These are phyloP conservation scores for Caloboletus firmus DNA, from an alignment of 1,284 basidiomycete species.

Conservation along the genomic window DNA sequence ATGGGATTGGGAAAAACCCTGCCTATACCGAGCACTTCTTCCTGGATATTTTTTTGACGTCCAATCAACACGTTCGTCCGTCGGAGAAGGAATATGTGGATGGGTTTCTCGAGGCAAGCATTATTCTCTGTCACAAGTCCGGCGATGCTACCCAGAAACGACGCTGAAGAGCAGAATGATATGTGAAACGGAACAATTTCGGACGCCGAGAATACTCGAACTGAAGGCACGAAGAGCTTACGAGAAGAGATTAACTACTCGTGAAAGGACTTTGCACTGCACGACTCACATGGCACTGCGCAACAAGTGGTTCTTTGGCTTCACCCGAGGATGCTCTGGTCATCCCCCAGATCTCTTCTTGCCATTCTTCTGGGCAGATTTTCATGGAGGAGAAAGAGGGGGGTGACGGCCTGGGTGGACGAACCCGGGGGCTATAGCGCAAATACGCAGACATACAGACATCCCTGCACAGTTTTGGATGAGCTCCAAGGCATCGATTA, in stretches of 20 bases:
- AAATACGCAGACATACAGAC: constrained; percentile 32
- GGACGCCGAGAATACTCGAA: constrained; percentile 50
- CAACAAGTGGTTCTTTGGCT: constrained; percentile 27
- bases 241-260: neutral
- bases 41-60: constrained; percentile 9
- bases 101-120: constrained; percentile 23
- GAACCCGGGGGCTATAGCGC: constrained; percentile 52
- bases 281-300: constrained; percentile 50
- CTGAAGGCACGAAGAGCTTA: constrained; percentile 44
- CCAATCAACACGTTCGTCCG: constrained; percentile 27
- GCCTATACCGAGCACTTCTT: constrained; percentile 33
- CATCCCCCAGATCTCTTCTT: constrained; percentile 48
- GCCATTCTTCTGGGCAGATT: constrained; percentile 61
- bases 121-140: constrained; percentile 23
- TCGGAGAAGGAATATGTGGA: constrained; percentile 34
- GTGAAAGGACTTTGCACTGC: neutral
- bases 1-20: constrained; percentile 19
- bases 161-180: constrained; percentile 50
- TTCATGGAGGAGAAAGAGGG: constrained; percentile 52
- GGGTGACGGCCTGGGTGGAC: constrained; percentile 48
- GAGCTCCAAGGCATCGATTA: constrained; percentile 5
- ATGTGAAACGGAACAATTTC: constrained; percentile 63
- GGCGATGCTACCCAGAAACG: constrained; percentile 45
- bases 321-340: constrained; percentile 23
- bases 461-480: constrained; percentile 39